Percentiles rank a stretch among this genome's conserved stretches.
These are phyloP conservation scores for Raddia guianensis DNA, from an alignment of 176 grass and related monocot genomes.

Conservation along the genomic window DNA sequence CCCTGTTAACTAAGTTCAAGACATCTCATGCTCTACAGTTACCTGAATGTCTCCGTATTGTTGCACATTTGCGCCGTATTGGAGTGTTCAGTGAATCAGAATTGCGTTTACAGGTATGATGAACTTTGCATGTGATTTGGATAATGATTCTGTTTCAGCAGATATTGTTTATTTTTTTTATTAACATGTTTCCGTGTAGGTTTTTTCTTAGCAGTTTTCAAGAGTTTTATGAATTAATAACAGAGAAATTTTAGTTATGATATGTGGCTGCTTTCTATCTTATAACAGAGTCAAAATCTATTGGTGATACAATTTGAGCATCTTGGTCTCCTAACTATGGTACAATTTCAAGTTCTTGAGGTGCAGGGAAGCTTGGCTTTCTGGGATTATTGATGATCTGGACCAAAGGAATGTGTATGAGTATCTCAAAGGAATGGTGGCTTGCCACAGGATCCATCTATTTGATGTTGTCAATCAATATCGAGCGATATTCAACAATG, in stretches of 20 bases:
- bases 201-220: not conserved
- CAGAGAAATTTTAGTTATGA: not conserved
- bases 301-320: slow-evolving; percentile 27
- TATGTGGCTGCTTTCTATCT: slow-evolving; percentile 21
- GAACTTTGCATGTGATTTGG: slow-evolving; percentile 3
- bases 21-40: slow-evolving; percentile 70
- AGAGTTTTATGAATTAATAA: not conserved
- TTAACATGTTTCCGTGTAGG: not conserved
- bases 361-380: slow-evolving; percentile 95
- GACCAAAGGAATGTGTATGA: slow-evolving; percentile 93
- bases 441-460: slow-evolving; percentile 80
- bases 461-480: slow-evolving; percentile 99
- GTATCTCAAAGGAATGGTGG: slow-evolving; percentile 87
- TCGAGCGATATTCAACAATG: slow-evolving; percentile 97
- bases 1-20: slow-evolving; percentile 25
- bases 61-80: slow-evolving; percentile 87
- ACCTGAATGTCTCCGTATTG: slow-evolving; percentile 80
- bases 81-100: slow-evolving; percentile 90
- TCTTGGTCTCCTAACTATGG: slow-evolving; percentile 34
- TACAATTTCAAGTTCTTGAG: slow-evolving; percentile 85
- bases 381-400: slow-evolving; percentile 86
- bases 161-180: slow-evolving; percentile 13
- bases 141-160: slow-evolving; percentile 7
- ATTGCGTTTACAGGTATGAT: slow-evolving; percentile 83
- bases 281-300: not conserved